Base-by-base conservation (phyloP, 345 rosid species). In the Geranium rotundifolium region DNA sequence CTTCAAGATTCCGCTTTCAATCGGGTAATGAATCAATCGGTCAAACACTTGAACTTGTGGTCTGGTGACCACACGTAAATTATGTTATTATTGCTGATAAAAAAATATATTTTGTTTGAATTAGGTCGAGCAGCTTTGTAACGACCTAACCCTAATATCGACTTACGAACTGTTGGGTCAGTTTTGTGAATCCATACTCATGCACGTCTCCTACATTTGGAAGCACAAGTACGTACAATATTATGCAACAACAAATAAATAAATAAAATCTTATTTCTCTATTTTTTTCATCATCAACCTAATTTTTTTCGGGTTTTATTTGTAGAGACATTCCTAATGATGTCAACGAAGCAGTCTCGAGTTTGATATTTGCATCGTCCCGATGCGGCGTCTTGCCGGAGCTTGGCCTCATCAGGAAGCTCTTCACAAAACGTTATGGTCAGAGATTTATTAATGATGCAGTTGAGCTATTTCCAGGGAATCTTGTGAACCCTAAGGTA, bases 311-410 rank as follows among this genome's bases (percentile, higher is more conserved):
- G 5, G 14, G 37, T 41, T 63, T 29, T 54, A 12, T 29, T 59
- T 61, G 39, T 20, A 89, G 96, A 80, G 89, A 80, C 59, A 75
- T 82, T 71, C 84, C 85, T 16, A 81, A 86, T 65, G 87, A 88
- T 23, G 72, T 88, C 66, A 86, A 82, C 3, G 96, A 90, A 81
- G 96, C 96, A n/a, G 81, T 88, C 78, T 90, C 97, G 7, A 93
- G 80, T 69, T 85, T 88, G 19, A 76, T 90, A 67, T 93, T 70
- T 76, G 90, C 96, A 50, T 93, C 97, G 23, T 76, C 91, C 4
- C 81, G 96, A 65, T 86, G 96, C 54, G 92, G 92, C 10, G 96
- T 86, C 46, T 69, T 93, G 58, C 96, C 84, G 7, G 95, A 93
- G 77, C 87, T 93, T 59, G 57, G 77, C 0, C 54, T 17, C 15